Conservation (phyloP, 176 grass and related monocot species). For the Carex pumila region DNA sequence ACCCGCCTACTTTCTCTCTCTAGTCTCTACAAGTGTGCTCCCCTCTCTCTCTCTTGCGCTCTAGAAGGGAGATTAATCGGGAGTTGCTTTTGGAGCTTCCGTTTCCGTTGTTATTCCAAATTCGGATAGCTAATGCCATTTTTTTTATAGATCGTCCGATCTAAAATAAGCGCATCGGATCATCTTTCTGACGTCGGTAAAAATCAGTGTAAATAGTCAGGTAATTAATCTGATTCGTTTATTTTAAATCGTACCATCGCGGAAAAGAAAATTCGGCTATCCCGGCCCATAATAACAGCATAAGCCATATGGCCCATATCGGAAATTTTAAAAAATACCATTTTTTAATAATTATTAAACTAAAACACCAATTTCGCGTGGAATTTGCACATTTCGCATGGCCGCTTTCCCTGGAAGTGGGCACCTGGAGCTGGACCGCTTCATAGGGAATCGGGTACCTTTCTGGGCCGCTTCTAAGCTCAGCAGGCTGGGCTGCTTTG, state of each 20-base stretch:
- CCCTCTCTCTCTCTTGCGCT: background rate
- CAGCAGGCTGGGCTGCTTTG: too few relatives aligned
- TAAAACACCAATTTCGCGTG: too few relatives aligned
- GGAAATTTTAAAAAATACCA: too few relatives aligned
- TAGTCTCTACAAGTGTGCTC: background rate
- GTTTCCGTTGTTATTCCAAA: background rate
- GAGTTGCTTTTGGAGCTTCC: background rate
- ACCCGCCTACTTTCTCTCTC: background rate
- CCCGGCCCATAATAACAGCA: background rate
- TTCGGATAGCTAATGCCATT: background rate
- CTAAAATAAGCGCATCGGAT: background rate
- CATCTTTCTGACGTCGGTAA: background rate
- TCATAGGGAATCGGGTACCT: too few relatives aligned
- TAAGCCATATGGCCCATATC: too few relatives aligned
- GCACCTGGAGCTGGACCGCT: too few relatives aligned
- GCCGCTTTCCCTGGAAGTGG: too few relatives aligned
- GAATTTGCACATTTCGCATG: too few relatives aligned
- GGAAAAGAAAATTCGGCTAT: background rate
- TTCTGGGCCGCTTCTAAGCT: too few relatives aligned
- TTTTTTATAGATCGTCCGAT: background rate
- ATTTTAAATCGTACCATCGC: slow-evolving; percentile 2
- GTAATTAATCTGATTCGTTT: slow-evolving; percentile 15
- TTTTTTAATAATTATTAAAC: too few relatives aligned
- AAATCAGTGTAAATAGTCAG: background rate
- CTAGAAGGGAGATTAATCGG: slow-evolving; percentile 33